Evolutionary conservation across 1,284 basidiomycete genomes (phyloP).

Genomic region (Ceratobasidium sp.): DNA sequence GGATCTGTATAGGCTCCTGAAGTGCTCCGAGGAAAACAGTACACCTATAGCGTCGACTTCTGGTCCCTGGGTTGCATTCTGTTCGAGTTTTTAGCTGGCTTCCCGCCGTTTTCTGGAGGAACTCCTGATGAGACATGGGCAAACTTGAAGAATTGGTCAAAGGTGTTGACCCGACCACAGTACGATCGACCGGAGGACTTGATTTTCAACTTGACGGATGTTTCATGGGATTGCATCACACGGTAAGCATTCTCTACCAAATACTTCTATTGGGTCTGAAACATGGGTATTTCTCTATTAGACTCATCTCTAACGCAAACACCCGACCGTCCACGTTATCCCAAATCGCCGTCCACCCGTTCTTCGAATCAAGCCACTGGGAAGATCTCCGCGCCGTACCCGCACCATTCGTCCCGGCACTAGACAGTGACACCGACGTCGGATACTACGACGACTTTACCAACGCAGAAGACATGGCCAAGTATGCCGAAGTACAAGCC

Average conservation of each 20-base stretch:
- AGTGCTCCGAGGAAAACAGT: slow-evolving; percentile 93
- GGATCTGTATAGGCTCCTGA: slow-evolving; percentile 61
- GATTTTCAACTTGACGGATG: slow-evolving; percentile 95
- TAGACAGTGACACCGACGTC: slow-evolving; percentile 95
- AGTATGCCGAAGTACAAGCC: slow-evolving; percentile 97
- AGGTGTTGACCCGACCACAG: slow-evolving; percentile 89
- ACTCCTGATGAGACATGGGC: slow-evolving; percentile 99
- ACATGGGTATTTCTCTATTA: slow-evolving; percentile 54
- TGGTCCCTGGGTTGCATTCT: slow-evolving; percentile 99
- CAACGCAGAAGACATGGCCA: slow-evolving; percentile 94
- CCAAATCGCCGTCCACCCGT: slow-evolving; percentile 82
- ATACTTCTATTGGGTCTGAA: neutral
- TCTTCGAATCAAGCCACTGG: slow-evolving; percentile 85
- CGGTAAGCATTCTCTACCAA: slow-evolving; percentile 60
- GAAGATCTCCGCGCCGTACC: slow-evolving; percentile 76
- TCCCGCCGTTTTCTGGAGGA: slow-evolving; percentile 96
- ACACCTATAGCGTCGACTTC: slow-evolving; percentile 96
- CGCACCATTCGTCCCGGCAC: slow-evolving; percentile 95
- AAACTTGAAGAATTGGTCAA: slow-evolving; percentile 98
- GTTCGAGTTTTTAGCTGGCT: slow-evolving; percentile 97
- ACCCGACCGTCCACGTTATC: slow-evolving; percentile 79
- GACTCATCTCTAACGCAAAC: slow-evolving; percentile 78
- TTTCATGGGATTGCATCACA: slow-evolving; percentile 96
- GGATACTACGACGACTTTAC: slow-evolving; percentile 99
- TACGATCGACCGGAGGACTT: slow-evolving; percentile 97